Base-by-base conservation (phyloP, 139 green algal species). In the Protoeuglena noctilucae region DNA sequence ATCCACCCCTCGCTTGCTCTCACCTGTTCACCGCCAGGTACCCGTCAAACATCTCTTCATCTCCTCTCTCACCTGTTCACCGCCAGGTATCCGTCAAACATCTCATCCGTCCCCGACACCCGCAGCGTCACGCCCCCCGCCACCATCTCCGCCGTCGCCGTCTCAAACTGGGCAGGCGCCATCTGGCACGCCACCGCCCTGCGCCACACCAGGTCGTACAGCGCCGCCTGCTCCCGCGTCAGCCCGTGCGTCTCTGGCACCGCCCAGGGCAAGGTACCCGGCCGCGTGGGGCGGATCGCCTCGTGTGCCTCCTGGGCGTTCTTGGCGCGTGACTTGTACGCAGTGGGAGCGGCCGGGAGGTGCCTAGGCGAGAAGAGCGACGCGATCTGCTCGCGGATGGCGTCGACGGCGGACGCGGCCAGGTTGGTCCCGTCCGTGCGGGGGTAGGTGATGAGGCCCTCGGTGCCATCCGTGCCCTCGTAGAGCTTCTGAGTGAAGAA, bases 361-460 rank as follows among this genome's bases (percentile, higher is more conserved):
- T 64, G 67, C 0, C 62, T 48, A 0, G 21, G 0, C 0, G 77
- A 76, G 27, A 64, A 79, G 9, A 49, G 14, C 1, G 51, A 31
- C 23, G 4, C 40, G 4, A 78, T 67, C 1, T 66, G 41, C 1
- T 22, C 31, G 1, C 82, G 48, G 3, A 89, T 63, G 9, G 53
- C 63, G 1, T 67, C 28, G 0, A 81, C 43, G 0, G 76, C 74
- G 18, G 76, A 51, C 0, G 59, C 19, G 0, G 63, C 67, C 7
- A 95, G 58, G 27, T 65, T 49, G 18, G 82, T 60, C 31, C 86
- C 77, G 63, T 97, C 89, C 0, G 88, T 96, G 29, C 89, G 73
- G 78, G 93, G 93, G 75, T 97, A 97, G 1, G 86, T 94, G 75
- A 97, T 95, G 2, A 95, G 67, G 9, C 84, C 84, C 45, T 84